Conservation (phyloP, 78 protist species). For the Dictyostelium citrinum region DNA sequence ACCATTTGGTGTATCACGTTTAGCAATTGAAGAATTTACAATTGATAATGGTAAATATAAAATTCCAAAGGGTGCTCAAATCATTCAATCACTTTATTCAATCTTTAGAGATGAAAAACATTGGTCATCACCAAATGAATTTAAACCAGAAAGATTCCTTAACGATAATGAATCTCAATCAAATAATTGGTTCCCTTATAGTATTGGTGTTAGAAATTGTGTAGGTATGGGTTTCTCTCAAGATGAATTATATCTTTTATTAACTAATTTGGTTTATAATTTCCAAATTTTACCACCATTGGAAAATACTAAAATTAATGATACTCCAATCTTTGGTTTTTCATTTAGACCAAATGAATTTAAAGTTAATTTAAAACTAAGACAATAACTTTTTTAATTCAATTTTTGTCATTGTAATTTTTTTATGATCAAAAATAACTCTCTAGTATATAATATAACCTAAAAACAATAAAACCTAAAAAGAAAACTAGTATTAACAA, state of each 20-base stretch:
- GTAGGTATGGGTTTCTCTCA: not conserved
- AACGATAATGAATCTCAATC: not conserved
- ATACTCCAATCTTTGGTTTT: slow-evolving; percentile 4
- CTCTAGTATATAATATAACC: too few relatives aligned
- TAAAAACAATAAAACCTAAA: too few relatives aligned
- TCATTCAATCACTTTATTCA: slow-evolving; percentile 2
- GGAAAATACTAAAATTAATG: not conserved
- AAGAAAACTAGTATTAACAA: too few relatives aligned
- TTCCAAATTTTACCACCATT: not conserved
- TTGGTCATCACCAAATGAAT: not conserved
- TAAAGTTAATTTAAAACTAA: not conserved
- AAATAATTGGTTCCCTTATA: slow-evolving; percentile 23
- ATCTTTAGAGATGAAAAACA: not conserved
- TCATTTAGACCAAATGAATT: slow-evolving; percentile 14
- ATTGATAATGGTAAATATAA: not conserved
- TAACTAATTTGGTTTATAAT: slow-evolving; percentile 4
- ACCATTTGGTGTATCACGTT: slow-evolving; percentile 26
- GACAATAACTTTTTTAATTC: not conserved
- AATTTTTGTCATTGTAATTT: too few relatives aligned
- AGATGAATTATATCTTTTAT: slow-evolving; percentile 33
- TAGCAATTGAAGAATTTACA: not conserved
- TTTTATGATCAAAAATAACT: too few relatives aligned
- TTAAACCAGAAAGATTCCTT: slow-evolving; percentile 30
- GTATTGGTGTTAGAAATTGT: slow-evolving; percentile 48
- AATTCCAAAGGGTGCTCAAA: not conserved